Evolutionary conservation across 495 filamentous ascomycete genomes (phyloP).

Genomic region (Daldinia grandis): DNA sequence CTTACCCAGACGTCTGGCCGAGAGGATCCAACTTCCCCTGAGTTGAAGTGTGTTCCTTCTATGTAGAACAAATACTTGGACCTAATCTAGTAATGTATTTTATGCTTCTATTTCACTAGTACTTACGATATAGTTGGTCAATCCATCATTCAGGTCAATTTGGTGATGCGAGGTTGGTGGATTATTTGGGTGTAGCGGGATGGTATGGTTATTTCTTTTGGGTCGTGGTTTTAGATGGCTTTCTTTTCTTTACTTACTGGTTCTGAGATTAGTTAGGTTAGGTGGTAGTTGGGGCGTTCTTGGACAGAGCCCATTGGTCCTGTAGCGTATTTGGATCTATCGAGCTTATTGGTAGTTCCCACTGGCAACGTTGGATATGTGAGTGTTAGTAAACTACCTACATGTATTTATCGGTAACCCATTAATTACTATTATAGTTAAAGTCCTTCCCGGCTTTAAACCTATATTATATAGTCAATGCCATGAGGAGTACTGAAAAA

Average conservation of each 20-base stretch:
- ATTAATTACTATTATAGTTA: too few relatives aligned
- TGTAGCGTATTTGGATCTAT: background rate
- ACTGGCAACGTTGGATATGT: too few relatives aligned
- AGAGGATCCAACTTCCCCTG: background rate
- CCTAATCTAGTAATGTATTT: background rate
- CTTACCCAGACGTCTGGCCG: background rate
- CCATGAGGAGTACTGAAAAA: too few relatives aligned
- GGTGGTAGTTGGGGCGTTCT: too few relatives aligned
- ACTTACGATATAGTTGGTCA: background rate
- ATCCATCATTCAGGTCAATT: background rate
- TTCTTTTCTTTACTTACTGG: background rate
- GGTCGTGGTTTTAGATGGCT: background rate
- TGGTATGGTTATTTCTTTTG: background rate
- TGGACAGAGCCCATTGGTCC: background rate
- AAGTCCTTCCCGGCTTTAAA: too few relatives aligned
- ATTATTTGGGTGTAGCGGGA: background rate
- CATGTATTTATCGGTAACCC: too few relatives aligned
- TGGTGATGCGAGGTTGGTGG: background rate
- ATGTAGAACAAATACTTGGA: background rate
- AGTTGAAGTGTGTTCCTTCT: background rate
- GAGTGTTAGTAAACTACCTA: too few relatives aligned
- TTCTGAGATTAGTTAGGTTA: background rate
- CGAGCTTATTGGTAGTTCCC: background rate
- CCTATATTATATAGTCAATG: too few relatives aligned
- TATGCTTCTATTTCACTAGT: background rate